Percentiles rank a stretch among this genome's conserved stretches.
These are phyloP conservation scores for Dioszegia hungarica DNA, from an alignment of 768 basidiomycete genomes.

Conservation along the genomic window DNA sequence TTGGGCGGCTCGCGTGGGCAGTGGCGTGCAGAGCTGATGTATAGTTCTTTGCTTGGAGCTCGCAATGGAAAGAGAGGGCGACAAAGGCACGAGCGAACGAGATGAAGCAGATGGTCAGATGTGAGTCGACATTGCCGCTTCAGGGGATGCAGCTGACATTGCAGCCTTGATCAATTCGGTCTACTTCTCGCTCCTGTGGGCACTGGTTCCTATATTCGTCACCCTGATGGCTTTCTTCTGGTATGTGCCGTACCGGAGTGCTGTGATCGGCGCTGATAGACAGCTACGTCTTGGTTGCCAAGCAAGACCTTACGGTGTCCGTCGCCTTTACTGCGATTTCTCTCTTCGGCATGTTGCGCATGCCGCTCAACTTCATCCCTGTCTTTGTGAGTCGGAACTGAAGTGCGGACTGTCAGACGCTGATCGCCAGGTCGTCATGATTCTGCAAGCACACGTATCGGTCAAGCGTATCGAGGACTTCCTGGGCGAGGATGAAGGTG, in stretches of 20 bases:
- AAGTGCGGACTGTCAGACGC: not conserved
- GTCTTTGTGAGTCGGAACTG: constrained; percentile 41
- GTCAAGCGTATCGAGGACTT: constrained; percentile 65
- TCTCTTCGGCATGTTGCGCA: constrained; percentile 71
- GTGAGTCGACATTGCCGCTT: constrained; percentile 49
- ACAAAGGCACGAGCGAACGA: constrained; percentile 60
- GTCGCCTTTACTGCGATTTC: constrained; percentile 85
- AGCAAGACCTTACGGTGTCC: constrained; percentile 68
- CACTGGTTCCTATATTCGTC: constrained; percentile 68
- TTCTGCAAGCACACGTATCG: constrained; percentile 65
- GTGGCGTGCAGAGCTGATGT: constrained; percentile 25
- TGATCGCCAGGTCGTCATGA: constrained; percentile 54
- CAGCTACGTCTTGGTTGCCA: constrained; percentile 69
- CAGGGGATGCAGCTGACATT: constrained; percentile 1
- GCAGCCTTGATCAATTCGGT: constrained; percentile 56
- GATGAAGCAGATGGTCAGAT: constrained; percentile 63
- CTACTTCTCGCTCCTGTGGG: constrained; percentile 69
- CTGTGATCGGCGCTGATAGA: constrained; percentile 52
- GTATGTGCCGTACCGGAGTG: not conserved
- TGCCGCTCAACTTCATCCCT: constrained; percentile 73
- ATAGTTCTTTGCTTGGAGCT: constrained; percentile 71
- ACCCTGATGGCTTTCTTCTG: constrained; percentile 72
- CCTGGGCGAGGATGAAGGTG: constrained; percentile 62
- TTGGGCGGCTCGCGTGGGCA: not conserved
- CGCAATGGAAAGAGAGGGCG: constrained; percentile 63